Conservation (phyloP, 2,329 filamentous ascomycete genomes). For the Curvularia verruculosa region DNA sequence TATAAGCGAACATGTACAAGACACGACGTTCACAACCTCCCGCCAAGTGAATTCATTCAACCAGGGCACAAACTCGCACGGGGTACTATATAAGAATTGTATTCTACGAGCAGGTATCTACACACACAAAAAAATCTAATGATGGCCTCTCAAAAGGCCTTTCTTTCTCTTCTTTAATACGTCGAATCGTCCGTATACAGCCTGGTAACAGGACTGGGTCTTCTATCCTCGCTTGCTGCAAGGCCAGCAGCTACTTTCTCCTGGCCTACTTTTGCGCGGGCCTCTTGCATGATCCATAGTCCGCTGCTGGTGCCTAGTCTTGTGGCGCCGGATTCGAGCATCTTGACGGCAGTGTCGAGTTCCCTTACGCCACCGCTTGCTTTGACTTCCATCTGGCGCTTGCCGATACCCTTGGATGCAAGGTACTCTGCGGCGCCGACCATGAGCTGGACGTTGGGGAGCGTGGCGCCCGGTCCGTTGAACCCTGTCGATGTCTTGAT, state of each 20-base stretch:
- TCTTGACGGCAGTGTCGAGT: conserved; percentile 57
- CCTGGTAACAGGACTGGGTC: conserved; percentile 37
- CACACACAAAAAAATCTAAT: neutral
- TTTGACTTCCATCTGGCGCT: conserved; percentile 59
- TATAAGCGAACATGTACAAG: neutral
- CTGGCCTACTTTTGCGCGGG: conserved; percentile 32
- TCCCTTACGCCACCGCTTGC: conserved; percentile 64
- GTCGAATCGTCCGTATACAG: conserved; percentile 47
- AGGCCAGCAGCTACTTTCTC: conserved; percentile 29
- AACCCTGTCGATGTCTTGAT: conserved; percentile 68
- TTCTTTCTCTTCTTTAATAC: conserved; percentile 3
- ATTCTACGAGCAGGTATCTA: neutral
- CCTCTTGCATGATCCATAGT: conserved; percentile 61
- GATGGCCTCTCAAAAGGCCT: neutral
- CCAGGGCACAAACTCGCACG: neutral
- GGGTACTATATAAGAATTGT: neutral
- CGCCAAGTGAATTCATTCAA: neutral
- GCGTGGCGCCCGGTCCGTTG: conserved; percentile 60
- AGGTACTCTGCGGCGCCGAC: conserved; percentile 55
- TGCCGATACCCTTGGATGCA: conserved; percentile 38
- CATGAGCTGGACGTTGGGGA: conserved; percentile 62
- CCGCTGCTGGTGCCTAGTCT: conserved; percentile 63
- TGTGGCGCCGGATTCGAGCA: conserved; percentile 63
- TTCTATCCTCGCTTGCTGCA: conserved; percentile 17
- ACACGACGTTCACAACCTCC: neutral